Evolutionary conservation across 2,329 filamentous ascomycete species (phyloP).

Genomic region (Juglanconis oblonga): DNA sequence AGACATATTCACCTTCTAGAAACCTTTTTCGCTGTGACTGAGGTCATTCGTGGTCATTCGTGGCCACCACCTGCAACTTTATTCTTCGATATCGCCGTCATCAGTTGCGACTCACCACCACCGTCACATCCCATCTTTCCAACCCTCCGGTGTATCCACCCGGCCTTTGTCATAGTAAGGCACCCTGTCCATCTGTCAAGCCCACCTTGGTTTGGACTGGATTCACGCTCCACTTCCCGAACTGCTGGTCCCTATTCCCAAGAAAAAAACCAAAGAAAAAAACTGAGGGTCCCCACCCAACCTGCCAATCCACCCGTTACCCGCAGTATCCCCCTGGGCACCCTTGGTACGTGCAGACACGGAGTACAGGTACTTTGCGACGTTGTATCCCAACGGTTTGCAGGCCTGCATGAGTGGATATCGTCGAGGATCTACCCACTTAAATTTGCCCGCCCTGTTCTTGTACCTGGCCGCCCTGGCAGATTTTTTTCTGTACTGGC

Average conservation of each 20-base stretch:
- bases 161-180: background rate
- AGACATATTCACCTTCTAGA: background rate
- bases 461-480: conserved; percentile 18
- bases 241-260: conserved; percentile 7
- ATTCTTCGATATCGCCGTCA: background rate
- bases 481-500: conserved; percentile 19
- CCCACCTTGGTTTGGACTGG: background rate
- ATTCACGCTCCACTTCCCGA: conserved; percentile 12
- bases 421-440: conserved; percentile 16
- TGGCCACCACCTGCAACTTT: background rate
- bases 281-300: conserved; percentile 4
- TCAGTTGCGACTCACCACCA: background rate
- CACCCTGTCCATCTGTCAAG: background rate
- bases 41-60: background rate
- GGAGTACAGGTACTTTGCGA: conserved; percentile 10
- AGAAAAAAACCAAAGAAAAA: background rate
- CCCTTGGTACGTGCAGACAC: background rate
- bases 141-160: background rate
- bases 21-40: background rate
- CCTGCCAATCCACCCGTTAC: background rate
- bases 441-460: conserved; percentile 16
- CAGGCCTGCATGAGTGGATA: conserved; percentile 7
- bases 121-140: background rate
- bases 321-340: background rate
- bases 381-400: conserved; percentile 13